phyloP scores from a whole-genome alignment of 768 basidiomycete species.

The Boletus rex-veris region DNA sequence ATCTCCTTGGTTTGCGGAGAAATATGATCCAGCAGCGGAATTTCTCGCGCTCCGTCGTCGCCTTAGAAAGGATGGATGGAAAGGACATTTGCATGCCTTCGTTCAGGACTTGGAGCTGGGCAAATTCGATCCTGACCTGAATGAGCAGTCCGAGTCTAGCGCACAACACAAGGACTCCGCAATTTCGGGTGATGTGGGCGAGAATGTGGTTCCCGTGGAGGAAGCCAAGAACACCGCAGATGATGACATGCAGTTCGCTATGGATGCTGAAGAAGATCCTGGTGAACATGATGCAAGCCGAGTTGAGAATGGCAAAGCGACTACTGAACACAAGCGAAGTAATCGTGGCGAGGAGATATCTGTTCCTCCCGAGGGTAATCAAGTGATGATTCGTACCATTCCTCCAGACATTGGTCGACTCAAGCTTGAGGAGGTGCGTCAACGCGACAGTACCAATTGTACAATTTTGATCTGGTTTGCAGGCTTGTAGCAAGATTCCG shows the following conservation, averaged over 20 bases:
- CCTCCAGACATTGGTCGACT: slow-evolving; percentile 88
- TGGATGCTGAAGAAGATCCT: slow-evolving; percentile 69
- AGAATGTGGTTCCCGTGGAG: slow-evolving; percentile 38
- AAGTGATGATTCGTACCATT: slow-evolving; percentile 93
- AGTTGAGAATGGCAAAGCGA: slow-evolving; percentile 57
- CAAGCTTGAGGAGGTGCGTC: slow-evolving; percentile 82
- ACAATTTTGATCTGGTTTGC: slow-evolving; percentile 6
- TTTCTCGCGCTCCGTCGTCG: slow-evolving; percentile 68
- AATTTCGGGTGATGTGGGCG: slow-evolving; percentile 35
- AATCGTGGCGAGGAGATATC: slow-evolving; percentile 71
- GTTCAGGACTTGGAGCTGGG: slow-evolving; percentile 79
- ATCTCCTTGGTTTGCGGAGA: slow-evolving; percentile 97
- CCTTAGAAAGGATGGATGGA: slow-evolving; percentile 84
- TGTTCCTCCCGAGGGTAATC: slow-evolving; percentile 73
- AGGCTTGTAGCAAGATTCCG: slow-evolving; percentile 75
- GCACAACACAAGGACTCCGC: slow-evolving; percentile 53
- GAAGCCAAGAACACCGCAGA: slow-evolving; percentile 56
- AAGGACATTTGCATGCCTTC: slow-evolving; percentile 67
- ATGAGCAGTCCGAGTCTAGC: slow-evolving; percentile 51
- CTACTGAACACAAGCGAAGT: slow-evolving; percentile 42
- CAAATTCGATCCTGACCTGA: slow-evolving; percentile 76
- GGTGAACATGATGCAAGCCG: slow-evolving; percentile 57
- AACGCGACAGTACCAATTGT: not conserved
- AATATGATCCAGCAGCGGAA: slow-evolving; percentile 80
- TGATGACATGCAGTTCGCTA: slow-evolving; percentile 73